Evolutionary conservation across 768 basidiomycete genomes (phyloP).

Genomic region (Hortiboletus campestris): DNA sequence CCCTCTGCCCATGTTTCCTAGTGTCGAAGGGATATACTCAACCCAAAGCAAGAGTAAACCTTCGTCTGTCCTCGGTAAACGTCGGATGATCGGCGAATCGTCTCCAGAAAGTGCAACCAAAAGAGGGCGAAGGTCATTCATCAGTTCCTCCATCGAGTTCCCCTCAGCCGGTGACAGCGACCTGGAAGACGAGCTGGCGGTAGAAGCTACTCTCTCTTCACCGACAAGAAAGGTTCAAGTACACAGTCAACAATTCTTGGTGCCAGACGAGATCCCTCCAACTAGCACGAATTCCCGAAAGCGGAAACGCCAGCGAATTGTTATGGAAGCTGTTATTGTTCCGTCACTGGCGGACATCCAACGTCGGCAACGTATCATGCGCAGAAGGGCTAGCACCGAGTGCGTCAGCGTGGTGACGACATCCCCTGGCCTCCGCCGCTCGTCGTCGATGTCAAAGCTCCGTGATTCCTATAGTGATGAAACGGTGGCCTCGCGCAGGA

Average conservation of each 20-base stretch:
- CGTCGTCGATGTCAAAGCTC: conserved; percentile 24
- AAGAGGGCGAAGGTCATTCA: conserved; percentile 30
- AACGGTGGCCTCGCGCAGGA: conserved; percentile 9
- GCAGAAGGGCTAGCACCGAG: conserved; percentile 22
- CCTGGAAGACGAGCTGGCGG: conserved; percentile 31
- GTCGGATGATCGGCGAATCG: conserved; percentile 39
- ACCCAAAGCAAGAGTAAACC: conserved; percentile 29
- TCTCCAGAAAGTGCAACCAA: conserved; percentile 26
- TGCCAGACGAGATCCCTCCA: conserved; percentile 1
- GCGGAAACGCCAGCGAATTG: conserved; percentile 48
- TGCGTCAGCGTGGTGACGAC: not conserved
- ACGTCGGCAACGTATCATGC: conserved; percentile 17
- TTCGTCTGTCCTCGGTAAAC: conserved; percentile 41
- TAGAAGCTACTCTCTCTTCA: conserved; percentile 23
- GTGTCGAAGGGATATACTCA: conserved; percentile 46
- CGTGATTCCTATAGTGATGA: conserved; percentile 16
- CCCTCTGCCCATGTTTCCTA: conserved; percentile 38
- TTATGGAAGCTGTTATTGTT: conserved; percentile 54
- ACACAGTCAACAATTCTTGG: not conserved
- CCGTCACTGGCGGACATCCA: conserved; percentile 36
- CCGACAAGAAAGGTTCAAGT: conserved; percentile 16
- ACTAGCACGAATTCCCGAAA: conserved; percentile 12
- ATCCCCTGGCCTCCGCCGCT: conserved; percentile 25
- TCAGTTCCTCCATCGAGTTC: conserved; percentile 32
- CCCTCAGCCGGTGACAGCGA: conserved; percentile 24